Evolutionary conservation across 2,329 filamentous ascomycete genomes (phyloP), one percentile per base, ranked within the genome.

Genomic region (Fusarium algeriense): DNA sequence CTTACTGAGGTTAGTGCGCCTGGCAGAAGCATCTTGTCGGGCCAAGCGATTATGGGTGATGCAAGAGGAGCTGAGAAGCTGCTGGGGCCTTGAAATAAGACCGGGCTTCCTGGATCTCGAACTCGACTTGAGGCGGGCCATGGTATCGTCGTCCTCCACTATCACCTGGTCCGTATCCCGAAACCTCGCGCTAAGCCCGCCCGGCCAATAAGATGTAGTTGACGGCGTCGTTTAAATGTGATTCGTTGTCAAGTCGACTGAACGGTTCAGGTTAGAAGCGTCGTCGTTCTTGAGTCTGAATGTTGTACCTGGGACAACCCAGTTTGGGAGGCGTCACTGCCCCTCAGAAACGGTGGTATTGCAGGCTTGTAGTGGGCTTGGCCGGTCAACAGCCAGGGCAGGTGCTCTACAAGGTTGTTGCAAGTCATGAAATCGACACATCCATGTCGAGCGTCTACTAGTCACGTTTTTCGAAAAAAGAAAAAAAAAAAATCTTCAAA

Each of bases 321-420:
- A 17, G 70, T 48, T 19, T 75, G 74, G 10, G 73, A 75, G 28
- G 64, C 58, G 66, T 79, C 77, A 64, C 53, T 71, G 56, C 71
- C 56, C 46, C 75, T 81, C 38, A 83, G 81, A 68, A 79, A 78
- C 60, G 80, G 78, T 70, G 80, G 81, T 67, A 76, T 78, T 62
- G 80, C 81, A 63, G 82, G 82, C 76, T 80, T 80, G 71, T 79
- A 79, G 74, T 80, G 77, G 60, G 80, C 76, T 74, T 81, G 78
- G 78, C 87, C 85, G 75, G 82, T 82, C 75, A 88, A 77, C 76
- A 89, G 82, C 88, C 88, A 90, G 73, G 85, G 81, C 73, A 90
- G 80, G 78, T 90, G 86, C 76, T 87, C 84, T 73, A 80, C 78
- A 65, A 89, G 83, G 77, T 90, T 90, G 81, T 89, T 89, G 41